Conservation (phyloP, 2,329 filamentous ascomycete species). For the Didymella exigua region DNA sequence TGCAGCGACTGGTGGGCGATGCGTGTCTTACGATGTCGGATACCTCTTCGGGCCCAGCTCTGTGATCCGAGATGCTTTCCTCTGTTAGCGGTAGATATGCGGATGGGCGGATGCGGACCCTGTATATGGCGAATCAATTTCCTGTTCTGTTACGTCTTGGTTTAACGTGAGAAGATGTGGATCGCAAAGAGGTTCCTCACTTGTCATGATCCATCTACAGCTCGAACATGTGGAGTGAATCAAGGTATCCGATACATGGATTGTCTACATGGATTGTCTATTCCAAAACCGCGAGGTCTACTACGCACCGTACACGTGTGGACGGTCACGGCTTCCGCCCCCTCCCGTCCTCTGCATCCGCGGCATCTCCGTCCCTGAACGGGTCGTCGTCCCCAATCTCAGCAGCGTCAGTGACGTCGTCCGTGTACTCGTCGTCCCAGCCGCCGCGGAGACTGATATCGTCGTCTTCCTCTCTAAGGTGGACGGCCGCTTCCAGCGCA, state of each 20-base stretch:
- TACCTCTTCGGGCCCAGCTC: constrained; percentile 23
- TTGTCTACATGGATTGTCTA: neutral
- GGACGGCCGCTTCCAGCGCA: constrained; percentile 47
- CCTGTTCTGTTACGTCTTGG: constrained; percentile 25
- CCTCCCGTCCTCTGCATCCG: constrained; percentile 35
- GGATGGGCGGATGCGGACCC: constrained; percentile 26
- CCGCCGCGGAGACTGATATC: constrained; percentile 60
- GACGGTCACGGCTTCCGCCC: neutral
- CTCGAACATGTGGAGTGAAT: neutral
- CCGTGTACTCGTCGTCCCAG: constrained; percentile 51
- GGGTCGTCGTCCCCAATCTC: constrained; percentile 52
- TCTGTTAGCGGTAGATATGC: constrained; percentile 37
- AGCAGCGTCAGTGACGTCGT: constrained; percentile 54
- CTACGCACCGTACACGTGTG: no score
- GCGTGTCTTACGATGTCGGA: constrained; percentile 19
- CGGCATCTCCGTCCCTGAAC: constrained; percentile 52
- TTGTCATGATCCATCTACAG: no score
- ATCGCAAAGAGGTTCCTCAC: no score
- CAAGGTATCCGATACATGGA: no score
- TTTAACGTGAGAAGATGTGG: no score
- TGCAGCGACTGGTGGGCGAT: constrained; percentile 16
- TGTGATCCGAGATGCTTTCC: constrained; percentile 28
- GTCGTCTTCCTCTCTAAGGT: constrained; percentile 56
- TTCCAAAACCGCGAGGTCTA: no score
- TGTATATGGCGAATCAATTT: constrained; percentile 38